Base-by-base conservation (phyloP, 2,329 filamentous ascomycete genomes). In the Akanthomyces lecanii region DNA sequence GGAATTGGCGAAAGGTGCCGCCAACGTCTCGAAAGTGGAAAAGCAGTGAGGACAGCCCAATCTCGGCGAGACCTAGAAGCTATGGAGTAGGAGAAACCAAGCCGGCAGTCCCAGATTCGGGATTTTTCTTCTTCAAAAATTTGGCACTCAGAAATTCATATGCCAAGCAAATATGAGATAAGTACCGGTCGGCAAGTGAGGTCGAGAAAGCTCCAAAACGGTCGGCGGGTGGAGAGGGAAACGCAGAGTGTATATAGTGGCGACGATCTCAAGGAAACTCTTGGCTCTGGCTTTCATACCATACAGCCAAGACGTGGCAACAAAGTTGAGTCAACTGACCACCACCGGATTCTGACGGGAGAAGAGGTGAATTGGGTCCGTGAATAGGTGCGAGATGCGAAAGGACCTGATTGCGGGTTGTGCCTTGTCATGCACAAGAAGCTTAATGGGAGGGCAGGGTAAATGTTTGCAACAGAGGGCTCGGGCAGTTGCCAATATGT, bases 351-450 rank as follows among this genome's bases (percentile, higher is more conserved):
- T 53, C 25, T 53, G 57, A 38, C 18, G n/a, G 50, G 48, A 25
- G 40, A 38, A 38, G 11, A 50, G 30, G n/a, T 33, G 36, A 33
- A 60, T 53, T 44, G 25, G 38, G 18, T 44, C 36, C 21, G 28
- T 53, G n/a, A 48, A 45, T 33, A 25, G 18, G 33, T 61, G 25
- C 36, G 18, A 33, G 56, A 42, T 23, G 47, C 21, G 30, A 44
- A 60, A 60, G 33, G 23, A 48, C 28, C 38, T 52, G 47, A 40
- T 61, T 61, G 48, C 48, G 48, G 58, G 38, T 18, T 52, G 28
- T 60, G 48, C 48, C 58, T 52, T 61, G 50, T 61, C 50, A 61
- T 61, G 59, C 59, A 61, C 25, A 30, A 54, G 50, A 48, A 53
- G 50, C 50, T 61, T 54, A 61, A 61, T 61, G 21, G 42, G 47